Base-by-base conservation (phyloP, 305 asterid species). In the Rubia peregrina region DNA sequence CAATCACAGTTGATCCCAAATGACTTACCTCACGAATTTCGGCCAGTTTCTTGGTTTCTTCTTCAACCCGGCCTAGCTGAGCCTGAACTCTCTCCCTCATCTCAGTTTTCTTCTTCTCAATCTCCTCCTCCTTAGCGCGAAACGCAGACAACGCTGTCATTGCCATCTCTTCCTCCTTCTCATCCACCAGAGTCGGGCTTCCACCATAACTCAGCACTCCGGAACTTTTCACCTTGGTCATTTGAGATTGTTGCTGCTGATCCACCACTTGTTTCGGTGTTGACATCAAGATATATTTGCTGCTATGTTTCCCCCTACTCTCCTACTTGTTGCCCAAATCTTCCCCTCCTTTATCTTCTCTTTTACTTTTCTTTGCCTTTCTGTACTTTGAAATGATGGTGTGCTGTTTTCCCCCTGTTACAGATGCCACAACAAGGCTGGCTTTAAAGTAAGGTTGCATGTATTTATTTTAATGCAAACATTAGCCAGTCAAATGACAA, bases 51-150 rank as follows among this genome's bases (percentile, higher is more conserved):
- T 79, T 89, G 6, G 94, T 83, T 83, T 91, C 94, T 73, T 85
- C 89, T 79, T 86, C 90, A 0, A 84, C 90, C 1, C 85, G 97
- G 44, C 85, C 88, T 40, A 91, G 44, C 76, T 85, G 93, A 49
- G 95, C 86, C 46, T 85, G 86, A 41, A 91, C 88, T 62, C 73
- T 83, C 67, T 84, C 96, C 67, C 85, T 60, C 0, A 91, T 81
- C 70, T 79, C 85, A n/a, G 61, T 70, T 70, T 85, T 85, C 82
- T 83, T 83, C 80, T 77, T 80, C 86, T 88, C 89, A 53, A 91
- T 89, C 83, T 91, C 96, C 14, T 89, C 92, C 61, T 91, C 98
- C 83, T 82, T 89, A 0, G 89, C 90, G 0, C 85, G 90, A 73
- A 89, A 88, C 0, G 86, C 76, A 0, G 88, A 80, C 5, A 91